Base-by-base conservation (phyloP, 805 yeast species). In the Metschnikowia drakensbergensis region DNA sequence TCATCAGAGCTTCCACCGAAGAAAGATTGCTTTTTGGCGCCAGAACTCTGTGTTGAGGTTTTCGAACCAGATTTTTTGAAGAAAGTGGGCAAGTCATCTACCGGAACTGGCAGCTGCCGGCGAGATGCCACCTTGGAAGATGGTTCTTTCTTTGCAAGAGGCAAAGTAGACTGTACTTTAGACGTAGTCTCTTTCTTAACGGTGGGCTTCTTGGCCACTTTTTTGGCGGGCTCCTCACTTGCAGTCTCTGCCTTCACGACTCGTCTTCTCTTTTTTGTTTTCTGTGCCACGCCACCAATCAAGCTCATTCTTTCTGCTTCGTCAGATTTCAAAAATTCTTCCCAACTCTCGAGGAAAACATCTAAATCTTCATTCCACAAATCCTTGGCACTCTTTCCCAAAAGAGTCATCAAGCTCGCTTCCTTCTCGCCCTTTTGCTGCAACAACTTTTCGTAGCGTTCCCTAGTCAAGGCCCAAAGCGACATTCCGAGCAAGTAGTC, bases 401-500 rank as follows among this genome's bases (percentile, higher is more conserved):
- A 76, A 56, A 94, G 73, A 0, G 61, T 63, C 39, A 81, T 84
- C 58, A 92, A 75, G 61, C 88, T 95, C 9, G 65, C 72, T 62
- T 89, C 92, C 59, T 83, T 85, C 26, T 73, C 84, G 48, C 82
- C 88, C 52, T 81, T 78, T 63, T 91, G 95, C 46, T 76, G 76
- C 58, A 90, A 71, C 55, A 94, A 72, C 56, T 80, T 83, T 59
- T 88, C 91, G 62, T 91, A 94, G 58, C 94, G 80, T 68, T 94
- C 99, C 50, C 76, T 77, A 0, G 99, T 92, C 62, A 94, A 79
- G 34, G 97, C 86, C 94, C 97, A 89, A 54, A 94, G 83, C 32
- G 90, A 81, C 96, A 94, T 87, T 46, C 94, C 95, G 46, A 94
- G 74, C 54, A 94, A 74, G 58, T 94, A 94, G 60, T 94, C 98